Conservation (phyloP, 2,329 filamentous ascomycete species). For the Paecilomyces sp. region DNA sequence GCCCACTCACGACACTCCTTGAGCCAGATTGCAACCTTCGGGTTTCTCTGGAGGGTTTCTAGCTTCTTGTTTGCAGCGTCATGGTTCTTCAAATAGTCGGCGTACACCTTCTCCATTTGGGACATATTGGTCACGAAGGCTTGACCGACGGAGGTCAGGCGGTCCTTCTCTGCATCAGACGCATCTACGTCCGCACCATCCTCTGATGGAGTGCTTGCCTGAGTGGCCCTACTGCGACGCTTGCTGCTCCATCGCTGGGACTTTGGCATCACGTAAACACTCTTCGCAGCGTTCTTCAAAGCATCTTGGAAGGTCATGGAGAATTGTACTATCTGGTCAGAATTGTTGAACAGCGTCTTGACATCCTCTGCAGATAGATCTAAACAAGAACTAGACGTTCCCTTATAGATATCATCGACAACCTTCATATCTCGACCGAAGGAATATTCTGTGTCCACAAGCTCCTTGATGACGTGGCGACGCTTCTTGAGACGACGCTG, state of each 20-base stretch:
- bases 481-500: conserved; percentile 64
- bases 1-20: conserved; percentile 89
- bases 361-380: conserved; percentile 76
- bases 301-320: conserved; percentile 72
- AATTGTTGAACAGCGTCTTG: conserved; percentile 87
- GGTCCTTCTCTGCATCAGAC: conserved; percentile 50
- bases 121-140: conserved; percentile 50
- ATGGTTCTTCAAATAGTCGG: conserved; percentile 59
- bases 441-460: conserved; percentile 84
- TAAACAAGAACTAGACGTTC: conserved; percentile 74
- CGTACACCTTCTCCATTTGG: conserved; percentile 59
- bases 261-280: conserved; percentile 65
- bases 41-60: conserved; percentile 41
- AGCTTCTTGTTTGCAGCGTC: conserved; percentile 58
- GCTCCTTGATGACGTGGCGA: conserved; percentile 78
- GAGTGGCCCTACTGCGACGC: conserved; percentile 38
- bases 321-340: conserved; percentile 81
- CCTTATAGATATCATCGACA: conserved; percentile 94
- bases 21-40: conserved; percentile 71
- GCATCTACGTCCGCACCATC: conserved; percentile 22
- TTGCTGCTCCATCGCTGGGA: conserved; percentile 48
- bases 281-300: conserved; percentile 71
- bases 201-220: conserved; percentile 19
- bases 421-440: conserved; percentile 97
- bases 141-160: conserved; percentile 51